Conservation (phyloP, 164 flowering plant genomes). For the Macadamia integrifolia region DNA sequence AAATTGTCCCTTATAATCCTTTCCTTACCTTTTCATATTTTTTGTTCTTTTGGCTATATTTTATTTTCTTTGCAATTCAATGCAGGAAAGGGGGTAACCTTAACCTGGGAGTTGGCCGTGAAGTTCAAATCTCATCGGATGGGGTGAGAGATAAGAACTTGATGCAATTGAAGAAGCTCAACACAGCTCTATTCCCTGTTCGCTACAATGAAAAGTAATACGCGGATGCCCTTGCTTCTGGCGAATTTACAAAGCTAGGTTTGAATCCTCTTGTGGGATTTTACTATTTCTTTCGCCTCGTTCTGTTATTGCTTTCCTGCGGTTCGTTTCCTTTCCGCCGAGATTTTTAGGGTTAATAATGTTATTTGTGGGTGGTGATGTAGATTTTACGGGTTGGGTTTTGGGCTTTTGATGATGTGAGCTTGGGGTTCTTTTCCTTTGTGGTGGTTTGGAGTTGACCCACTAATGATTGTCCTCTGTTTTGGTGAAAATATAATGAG, state of each 20-base stretch:
- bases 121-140: slow-evolving; percentile 61
- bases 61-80: too few species aligned
- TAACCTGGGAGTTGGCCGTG: slow-evolving; percentile 60
- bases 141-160: slow-evolving; percentile 88
- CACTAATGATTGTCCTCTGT: background rate
- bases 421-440: background rate
- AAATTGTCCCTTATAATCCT: too few species aligned
- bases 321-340: background rate
- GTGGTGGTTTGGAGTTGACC: background rate
- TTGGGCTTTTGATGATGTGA: slow-evolving; percentile 1
- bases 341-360: background rate
- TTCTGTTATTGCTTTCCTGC: background rate
- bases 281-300: too few species aligned
- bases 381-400: slow-evolving; percentile 6
- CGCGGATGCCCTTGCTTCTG: slow-evolving; percentile 84
- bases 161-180: slow-evolving; percentile 98
- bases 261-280: background rate
- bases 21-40: too few species aligned
- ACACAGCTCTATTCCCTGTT: slow-evolving; percentile 90
- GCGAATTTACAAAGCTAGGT: slow-evolving; percentile 91
- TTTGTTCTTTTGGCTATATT: too few species aligned
- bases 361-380: background rate
- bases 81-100: slow-evolving; percentile 1
- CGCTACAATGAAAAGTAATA: slow-evolving; percentile 96
- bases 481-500: background rate